Base-by-base conservation (phyloP, 1,139 yeast species). In the Candida glucosophila region DNA sequence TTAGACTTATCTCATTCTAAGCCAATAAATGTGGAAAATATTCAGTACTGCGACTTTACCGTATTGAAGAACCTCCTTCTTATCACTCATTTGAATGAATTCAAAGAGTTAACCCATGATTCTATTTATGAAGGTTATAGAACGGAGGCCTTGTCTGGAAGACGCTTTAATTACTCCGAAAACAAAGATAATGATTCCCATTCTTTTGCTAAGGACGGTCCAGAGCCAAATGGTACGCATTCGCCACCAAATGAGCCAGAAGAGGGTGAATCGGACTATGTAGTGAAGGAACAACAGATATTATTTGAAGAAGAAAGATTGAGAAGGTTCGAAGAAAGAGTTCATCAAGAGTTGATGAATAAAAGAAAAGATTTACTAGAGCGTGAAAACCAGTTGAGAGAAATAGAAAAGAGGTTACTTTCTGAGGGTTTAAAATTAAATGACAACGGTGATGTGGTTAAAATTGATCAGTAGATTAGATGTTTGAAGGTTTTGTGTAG, bases 361-460 rank as follows among this genome's bases (percentile, higher is more conserved):
- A 86, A 86, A 66, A 71, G 93, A 40, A 76, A 78, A 43, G 95
- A 85, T 52, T 68, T 90, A 37, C 66, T 79, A 43, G 86, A 85
- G 30, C 74, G 96, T 47, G 98, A 90, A 54, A 74, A 77, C 40
- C 97, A 90, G 49, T 69, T 90, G 46, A 73, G 73, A 41, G 88
- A 79, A 35, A 78, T 83, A 41, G 95, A 85, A 48, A 78, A 74
- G 43, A 64, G 90, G 40, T 64, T 81, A 39, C 70, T 76, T 35
- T 69, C 65, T 21, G 83, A 75, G 40, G 70, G 69, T 4, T 53
- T 63, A 42, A 55, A 55, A 36, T 52, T 60, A 36, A 52, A 56
- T 34, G 67, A 62, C 18, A 51, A 58, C 15, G 66, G 65, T 15
- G 69, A 62, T 22, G 50, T 59, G 12, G 62, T 62, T 21, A 55